These are phyloP conservation scores for Elaeagnus macrophylla DNA, from an alignment of 306 rosid genomes.

Conservation along the genomic window DNA sequence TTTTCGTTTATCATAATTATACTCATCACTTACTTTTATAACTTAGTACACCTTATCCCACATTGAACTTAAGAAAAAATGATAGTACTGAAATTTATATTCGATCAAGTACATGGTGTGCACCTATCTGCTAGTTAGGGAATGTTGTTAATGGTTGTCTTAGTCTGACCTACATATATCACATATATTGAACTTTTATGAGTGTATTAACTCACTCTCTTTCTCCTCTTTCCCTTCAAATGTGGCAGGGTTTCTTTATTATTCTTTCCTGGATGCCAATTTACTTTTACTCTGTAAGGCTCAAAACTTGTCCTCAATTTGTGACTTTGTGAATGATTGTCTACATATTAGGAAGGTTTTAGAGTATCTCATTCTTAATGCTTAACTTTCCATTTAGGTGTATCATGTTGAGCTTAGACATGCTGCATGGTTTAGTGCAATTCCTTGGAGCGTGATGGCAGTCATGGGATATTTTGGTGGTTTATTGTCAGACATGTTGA, in stretches of 20 bases:
- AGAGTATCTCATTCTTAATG: slow-evolving; percentile 3
- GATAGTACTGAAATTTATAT: too few relatives aligned
- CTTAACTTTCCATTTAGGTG: slow-evolving; percentile 37
- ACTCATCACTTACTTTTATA: background rate
- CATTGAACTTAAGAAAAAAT: background rate
- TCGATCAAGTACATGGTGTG: too few relatives aligned
- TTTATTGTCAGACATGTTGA: slow-evolving; percentile 76
- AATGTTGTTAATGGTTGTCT: too few relatives aligned
- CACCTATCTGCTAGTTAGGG: too few relatives aligned
- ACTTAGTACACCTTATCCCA: background rate
- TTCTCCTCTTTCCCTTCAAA: background rate
- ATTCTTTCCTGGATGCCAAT: slow-evolving; percentile 99
- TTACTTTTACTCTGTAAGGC: slow-evolving; percentile 85
- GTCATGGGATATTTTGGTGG: slow-evolving; percentile 82
- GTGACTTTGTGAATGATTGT: background rate
- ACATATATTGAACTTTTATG: background rate
- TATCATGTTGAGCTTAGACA: slow-evolving; percentile 83
- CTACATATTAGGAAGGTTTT: too few relatives aligned
- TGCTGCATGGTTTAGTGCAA: slow-evolving; percentile 99
- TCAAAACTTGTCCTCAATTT: slow-evolving; percentile 13
- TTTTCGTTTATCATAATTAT: background rate
- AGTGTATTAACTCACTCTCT: slow-evolving; percentile 1
- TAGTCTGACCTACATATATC: background rate
- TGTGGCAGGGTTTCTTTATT: slow-evolving; percentile 75
- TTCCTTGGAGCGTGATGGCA: slow-evolving; percentile 97